Evolutionary conservation across 805 yeast genomes (phyloP).

Genomic region (Suhomyces vadensis): DNA sequence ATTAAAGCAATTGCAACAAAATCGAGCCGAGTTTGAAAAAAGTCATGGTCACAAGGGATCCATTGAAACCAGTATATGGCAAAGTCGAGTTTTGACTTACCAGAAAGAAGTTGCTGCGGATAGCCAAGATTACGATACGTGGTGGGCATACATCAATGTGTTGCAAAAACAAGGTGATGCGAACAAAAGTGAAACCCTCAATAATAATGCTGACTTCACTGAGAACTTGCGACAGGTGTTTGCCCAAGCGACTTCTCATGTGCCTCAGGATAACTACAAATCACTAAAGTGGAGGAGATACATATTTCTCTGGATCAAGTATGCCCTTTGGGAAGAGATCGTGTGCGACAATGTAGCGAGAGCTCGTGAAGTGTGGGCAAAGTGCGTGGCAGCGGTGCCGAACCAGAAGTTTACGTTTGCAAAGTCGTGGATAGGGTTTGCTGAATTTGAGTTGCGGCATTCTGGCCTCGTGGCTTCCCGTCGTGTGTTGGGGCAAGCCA

Average conservation of each 20-base stretch:
- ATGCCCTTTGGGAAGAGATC: constrained; percentile 63
- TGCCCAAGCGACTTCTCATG: constrained; percentile 43
- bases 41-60: constrained; percentile 57
- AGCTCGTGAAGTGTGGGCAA: constrained; percentile 54
- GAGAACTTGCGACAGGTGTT: constrained; percentile 36
- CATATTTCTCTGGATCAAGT: constrained; percentile 68
- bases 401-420: constrained; percentile 64
- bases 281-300: constrained; percentile 63
- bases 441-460: constrained; percentile 73
- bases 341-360: constrained; percentile 38
- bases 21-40: constrained; percentile 61
- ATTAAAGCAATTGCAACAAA: constrained; percentile 23
- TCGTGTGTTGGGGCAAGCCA: constrained; percentile 65
- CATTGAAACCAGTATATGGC: constrained; percentile 51
- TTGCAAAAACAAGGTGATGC: constrained; percentile 38
- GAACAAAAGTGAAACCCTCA: neutral
- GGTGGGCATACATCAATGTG: constrained; percentile 76
- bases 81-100: constrained; percentile 58
- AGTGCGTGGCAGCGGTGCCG: constrained; percentile 53
- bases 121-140: constrained; percentile 66
- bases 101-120: constrained; percentile 46
- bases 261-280: constrained; percentile 37
- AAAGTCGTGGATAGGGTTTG: constrained; percentile 69
- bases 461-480: constrained; percentile 53
- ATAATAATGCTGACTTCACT: too few species aligned